Base-by-base conservation (phyloP, 129 eudicot genomes). In the Flaveria ramosissima region DNA sequence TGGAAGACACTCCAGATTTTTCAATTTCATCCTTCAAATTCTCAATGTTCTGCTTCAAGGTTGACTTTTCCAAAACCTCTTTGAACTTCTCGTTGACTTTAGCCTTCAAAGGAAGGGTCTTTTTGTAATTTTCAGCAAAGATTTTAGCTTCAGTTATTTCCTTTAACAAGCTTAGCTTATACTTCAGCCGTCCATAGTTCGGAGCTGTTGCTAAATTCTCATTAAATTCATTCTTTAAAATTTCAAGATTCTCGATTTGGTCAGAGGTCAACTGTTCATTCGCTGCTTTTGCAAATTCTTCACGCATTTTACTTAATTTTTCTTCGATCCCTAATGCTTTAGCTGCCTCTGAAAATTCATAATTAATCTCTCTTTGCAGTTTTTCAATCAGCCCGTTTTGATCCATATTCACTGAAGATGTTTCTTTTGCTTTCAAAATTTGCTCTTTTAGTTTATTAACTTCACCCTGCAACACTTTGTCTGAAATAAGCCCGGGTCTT, bases 311-410 rank as follows among this genome's bases (percentile, higher is more conserved):
- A 62, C 68, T 59, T 61, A 89, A 36, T 42, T 83, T 78, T 13
- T 88, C 93, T 42, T 86, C 80, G 11, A 88, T 74, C 5, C 96
- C 93, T 70, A 92, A 72, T 47, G 88, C 80, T 85, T 88, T 83
- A 56, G 86, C 91, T 11, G 98, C 98, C 76, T 86, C 86, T 2
- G 86, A 79, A 80, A 73, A 83, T 77, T 90, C 98, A 75, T 70
- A 73, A 57, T 86, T 86, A 27, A 90, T 80, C 77, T 86, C 94
- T 71, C 77, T 66, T 72, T 82, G 66, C 74, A 92, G 76, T 39
- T 84, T 88, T 45, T 79, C 80, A 21, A 90, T 79, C 90, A 90
- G 78, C 79, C 82, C 83, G 9, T 83, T 83, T 70, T 85, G 78
- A 74, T 78, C 92, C 74, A 65, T 41, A 52, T 72, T 80, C 8